Evolutionary conservation across 2,329 filamentous ascomycete species (phyloP).

Genomic region (Dryadomyces sulphureus): DNA sequence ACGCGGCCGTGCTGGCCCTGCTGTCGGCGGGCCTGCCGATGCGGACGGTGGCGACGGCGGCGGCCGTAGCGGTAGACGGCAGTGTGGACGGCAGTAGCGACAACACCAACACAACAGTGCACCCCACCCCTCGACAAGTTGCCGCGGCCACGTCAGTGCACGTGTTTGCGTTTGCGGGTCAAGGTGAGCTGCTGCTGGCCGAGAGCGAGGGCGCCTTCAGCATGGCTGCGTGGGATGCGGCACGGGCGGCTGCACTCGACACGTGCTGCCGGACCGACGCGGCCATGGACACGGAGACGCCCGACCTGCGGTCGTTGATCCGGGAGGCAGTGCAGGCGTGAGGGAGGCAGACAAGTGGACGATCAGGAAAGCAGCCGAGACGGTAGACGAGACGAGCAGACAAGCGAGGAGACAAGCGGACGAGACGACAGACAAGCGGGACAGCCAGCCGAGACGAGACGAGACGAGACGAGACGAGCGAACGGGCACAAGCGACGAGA

Average conservation of each 20-base stretch:
- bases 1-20: conserved; percentile 64
- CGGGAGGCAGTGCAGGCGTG: too few species aligned
- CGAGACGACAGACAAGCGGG: too few species aligned
- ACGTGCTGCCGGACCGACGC: conserved; percentile 40
- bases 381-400: too few species aligned
- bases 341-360: too few species aligned
- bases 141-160: conserved; percentile 57
- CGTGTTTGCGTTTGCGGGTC: conserved; percentile 68
- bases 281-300: too few species aligned
- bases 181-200: conserved; percentile 56
- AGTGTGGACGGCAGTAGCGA: conserved; percentile 4
- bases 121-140: conserved; percentile 49
- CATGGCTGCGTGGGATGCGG: conserved; percentile 58
- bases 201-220: conserved; percentile 75
- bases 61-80: conserved; percentile 40
- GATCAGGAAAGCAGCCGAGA: too few species aligned
- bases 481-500: too few species aligned
- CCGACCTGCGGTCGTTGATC: too few species aligned
- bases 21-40: conserved; percentile 74
- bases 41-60: conserved; percentile 53
- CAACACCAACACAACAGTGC: conserved; percentile 24
- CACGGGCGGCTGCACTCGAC: conserved; percentile 47
- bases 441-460: too few species aligned
- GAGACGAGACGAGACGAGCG: too few species aligned
- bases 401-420: too few species aligned